Evolutionary conservation across 768 basidiomycete genomes (phyloP), one percentile per base, ranked within the genome.

Genomic region (Steccherinum ochraceum): DNA sequence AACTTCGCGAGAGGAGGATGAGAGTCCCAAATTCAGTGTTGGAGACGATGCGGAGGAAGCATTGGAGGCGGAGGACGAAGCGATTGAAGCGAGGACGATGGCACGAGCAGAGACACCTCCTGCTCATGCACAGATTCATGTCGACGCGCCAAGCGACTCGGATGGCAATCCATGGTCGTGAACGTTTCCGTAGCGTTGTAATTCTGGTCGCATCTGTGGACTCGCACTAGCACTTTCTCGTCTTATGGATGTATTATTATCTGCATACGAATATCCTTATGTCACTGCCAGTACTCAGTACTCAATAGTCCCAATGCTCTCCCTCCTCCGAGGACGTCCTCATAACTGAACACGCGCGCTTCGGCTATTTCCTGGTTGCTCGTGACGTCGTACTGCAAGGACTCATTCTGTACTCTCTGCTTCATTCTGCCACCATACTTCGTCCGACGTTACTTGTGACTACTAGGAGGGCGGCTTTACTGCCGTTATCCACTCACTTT

Each of bases 91-190:
- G 20, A 56, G 44, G 62, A 61, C 56, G 45, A 53, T 54, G 46
- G 56, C 53, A 55, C 56, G 35, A 61, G 64, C 64, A 49, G 56
- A 54, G 46, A 78, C 78, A 23, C 78, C 79, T 26, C 78, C 79
- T 25, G 55, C 66, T 40, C 73, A 78, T 58, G 72, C 72, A 13
- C 69, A 67, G 24, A 46, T 55, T 54, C 67, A 27, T 48, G 61
- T 52, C 51, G 64, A 72, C 48, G 59, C 69, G n/a, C 51, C 53
- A 12, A 67, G 69, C 40, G 72, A 78, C 43, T n/a, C n/a, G n/a
- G n/a, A n/a, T n/a, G 73, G 77, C 60, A 84, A 84, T 61, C 81
- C 81, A 12, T 84, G 81, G 81, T 78, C 73, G 48, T 79, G 51
- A 50, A 45, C 16, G 30, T 16, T 35, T 7, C 7, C 30, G 30